These are phyloP conservation scores for Fusarium anthophilum DNA, from an alignment of 2,329 filamentous ascomycete species.

Conservation along the genomic window DNA sequence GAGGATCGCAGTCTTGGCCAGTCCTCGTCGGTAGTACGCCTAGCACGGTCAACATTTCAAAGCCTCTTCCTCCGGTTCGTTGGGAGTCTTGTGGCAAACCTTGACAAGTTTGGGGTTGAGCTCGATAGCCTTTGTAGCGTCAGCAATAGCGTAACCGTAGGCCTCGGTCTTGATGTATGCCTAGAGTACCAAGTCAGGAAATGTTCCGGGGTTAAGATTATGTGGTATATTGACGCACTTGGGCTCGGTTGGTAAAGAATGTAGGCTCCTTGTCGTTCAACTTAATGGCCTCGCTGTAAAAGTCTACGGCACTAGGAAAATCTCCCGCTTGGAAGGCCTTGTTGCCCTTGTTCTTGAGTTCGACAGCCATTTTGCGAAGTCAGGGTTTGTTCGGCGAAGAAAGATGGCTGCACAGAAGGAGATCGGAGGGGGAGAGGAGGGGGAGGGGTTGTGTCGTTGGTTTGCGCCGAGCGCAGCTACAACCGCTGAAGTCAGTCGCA, in stretches of 20 bases:
- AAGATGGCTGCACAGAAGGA: conserved; percentile 8
- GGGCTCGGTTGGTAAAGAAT: conserved; percentile 93
- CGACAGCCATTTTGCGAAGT: conserved; percentile 73
- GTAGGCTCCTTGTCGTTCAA: conserved; percentile 84
- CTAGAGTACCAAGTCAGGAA: conserved; percentile 54
- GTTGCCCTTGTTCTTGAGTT: conserved; percentile 93
- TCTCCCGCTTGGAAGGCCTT: conserved; percentile 89
- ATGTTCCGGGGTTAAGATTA: conserved; percentile 42
- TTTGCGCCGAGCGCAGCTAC: conserved; percentile 38
- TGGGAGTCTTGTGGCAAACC: conserved; percentile 58
- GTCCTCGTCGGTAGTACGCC: conserved; percentile 94
- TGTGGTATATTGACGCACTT: conserved; percentile 66
- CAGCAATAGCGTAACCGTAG: conserved; percentile 90
- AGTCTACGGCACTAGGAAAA: conserved; percentile 82
- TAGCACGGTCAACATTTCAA: conserved; percentile 48
- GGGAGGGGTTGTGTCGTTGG: conserved; percentile 22
- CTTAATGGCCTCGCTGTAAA: conserved; percentile 89
- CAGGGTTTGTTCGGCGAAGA: conserved; percentile 8
- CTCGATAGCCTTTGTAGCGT: conserved; percentile 91
- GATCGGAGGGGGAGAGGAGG: conserved; percentile 13
- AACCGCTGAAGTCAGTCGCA: conserved; percentile 18
- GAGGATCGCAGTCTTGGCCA: conserved; percentile 91
- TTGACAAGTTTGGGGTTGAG: conserved; percentile 89
- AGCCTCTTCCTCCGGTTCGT: not conserved
- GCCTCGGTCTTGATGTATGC: conserved; percentile 95